These are phyloP conservation scores for Lasiodiplodia theobromae DNA, from an alignment of 2,329 filamentous ascomycete genomes.

Conservation along the genomic window DNA sequence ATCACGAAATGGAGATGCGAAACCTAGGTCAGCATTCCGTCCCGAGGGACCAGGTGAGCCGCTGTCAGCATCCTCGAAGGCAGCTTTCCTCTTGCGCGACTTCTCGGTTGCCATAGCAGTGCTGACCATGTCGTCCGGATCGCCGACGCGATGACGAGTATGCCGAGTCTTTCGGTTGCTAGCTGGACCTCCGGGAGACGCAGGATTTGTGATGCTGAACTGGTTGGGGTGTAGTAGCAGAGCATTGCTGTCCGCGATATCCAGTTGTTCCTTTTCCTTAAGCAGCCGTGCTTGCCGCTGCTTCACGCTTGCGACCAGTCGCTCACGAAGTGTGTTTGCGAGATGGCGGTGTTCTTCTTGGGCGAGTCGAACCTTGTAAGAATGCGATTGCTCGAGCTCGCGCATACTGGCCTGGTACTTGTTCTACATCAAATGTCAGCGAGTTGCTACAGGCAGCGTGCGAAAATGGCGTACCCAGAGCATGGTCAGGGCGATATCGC, in stretches of 20 bases:
- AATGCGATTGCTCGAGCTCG: constrained; percentile 63
- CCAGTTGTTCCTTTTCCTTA: constrained; percentile 71
- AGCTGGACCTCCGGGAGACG: constrained; percentile 66
- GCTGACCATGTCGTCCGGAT: constrained; percentile 55
- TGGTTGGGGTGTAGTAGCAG: constrained; percentile 70
- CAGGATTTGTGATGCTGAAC: constrained; percentile 70
- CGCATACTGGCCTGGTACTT: constrained; percentile 63
- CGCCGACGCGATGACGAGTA: constrained; percentile 64
- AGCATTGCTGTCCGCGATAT: constrained; percentile 71
- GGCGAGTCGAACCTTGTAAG: constrained; percentile 67
- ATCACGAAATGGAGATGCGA: constrained; percentile 59
- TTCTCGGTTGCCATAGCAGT: constrained; percentile 56
- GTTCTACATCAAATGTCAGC: constrained; percentile 52
- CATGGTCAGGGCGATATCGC: constrained; percentile 81
- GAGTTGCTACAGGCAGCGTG: background rate
- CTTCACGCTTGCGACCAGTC: constrained; percentile 64
- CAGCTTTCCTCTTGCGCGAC: constrained; percentile 65
- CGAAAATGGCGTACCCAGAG: constrained; percentile 70
- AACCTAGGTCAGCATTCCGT: constrained; percentile 56
- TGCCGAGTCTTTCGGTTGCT: constrained; percentile 69
- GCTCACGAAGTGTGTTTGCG: constrained; percentile 65
- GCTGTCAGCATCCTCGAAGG: constrained; percentile 61
- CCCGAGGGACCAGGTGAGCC: constrained; percentile 64
- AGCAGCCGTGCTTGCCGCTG: constrained; percentile 64
- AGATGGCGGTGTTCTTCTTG: constrained; percentile 68